Evolutionary conservation across 176 grass and related monocot species (phyloP), one percentile per base, ranked within the genome.

Genomic region (Elaeis guineensis): DNA sequence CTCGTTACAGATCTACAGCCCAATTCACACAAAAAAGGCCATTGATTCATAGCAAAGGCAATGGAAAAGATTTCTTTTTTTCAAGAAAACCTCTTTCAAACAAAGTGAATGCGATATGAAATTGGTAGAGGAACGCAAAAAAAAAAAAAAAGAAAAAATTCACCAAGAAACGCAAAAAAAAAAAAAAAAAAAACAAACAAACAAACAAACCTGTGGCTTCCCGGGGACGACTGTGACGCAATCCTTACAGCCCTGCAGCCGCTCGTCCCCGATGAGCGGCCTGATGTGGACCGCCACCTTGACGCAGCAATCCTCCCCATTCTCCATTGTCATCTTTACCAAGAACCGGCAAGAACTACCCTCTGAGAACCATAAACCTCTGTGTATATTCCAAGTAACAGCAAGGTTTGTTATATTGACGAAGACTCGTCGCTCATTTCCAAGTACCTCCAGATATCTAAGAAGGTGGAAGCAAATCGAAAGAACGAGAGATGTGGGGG

Each of bases 221-320:
- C 73, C 81, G 20, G 78, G 69, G 16, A 83, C 73, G 49, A 89
- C 75, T 74, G 75, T 19, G 66, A 95, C 85, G 72, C 94, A 99
- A 71, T 92, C 87, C 78, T 99, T 93, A 72, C 94, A 93, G 1
- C 94, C 94, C 72, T 86, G 88, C 58, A 86, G 75, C 76, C 89
- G 91, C 85, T 99, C 94, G 72, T 99, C 94, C 59, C 78, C 87
- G 79, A 99, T 83, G 77, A 99, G 79, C 44, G 94, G 94, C 64
- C 94, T 76, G 70, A 81, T 86, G 29, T 99, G 94, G 63, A 99
- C 94, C 35, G 88, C 94, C 25, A 99, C 94, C 73, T 86, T 92
- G 52, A 99, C 94, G 70, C 88, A 81, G 69, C 94, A 99, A 93
- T 93, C 84, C 74, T 99, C 94, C 50, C 88, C 77, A 57, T 92